These are phyloP conservation scores for Pittosporum tobira DNA, from an alignment of 129 eudicot species.

Conservation along the genomic window DNA sequence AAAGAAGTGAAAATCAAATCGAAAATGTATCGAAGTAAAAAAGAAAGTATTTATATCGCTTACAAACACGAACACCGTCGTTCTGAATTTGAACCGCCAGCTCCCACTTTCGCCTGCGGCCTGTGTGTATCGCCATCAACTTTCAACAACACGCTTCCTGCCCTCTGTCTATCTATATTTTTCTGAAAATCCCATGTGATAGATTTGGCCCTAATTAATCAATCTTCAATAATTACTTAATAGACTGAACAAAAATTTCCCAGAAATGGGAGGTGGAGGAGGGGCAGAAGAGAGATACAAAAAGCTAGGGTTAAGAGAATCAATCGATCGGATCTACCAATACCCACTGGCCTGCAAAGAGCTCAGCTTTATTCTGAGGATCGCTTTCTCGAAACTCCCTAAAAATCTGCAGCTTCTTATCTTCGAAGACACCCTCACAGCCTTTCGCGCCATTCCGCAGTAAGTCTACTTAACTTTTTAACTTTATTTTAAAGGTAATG, in stretches of 20 bases:
- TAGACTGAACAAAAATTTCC: slow-evolving; percentile 8
- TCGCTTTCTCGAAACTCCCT: slow-evolving; percentile 44
- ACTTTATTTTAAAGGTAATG: not conserved
- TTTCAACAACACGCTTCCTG: too few species aligned
- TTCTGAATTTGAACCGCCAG: too few species aligned
- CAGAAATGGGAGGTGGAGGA: slow-evolving; percentile 9
- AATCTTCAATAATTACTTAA: not conserved
- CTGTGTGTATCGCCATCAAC: too few species aligned
- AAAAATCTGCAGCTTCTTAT: slow-evolving; percentile 51
- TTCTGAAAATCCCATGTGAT: too few species aligned
- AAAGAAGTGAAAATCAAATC: too few species aligned
- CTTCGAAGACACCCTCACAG: slow-evolving; percentile 53
- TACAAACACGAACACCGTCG: too few species aligned
- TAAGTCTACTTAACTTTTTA: slow-evolving; percentile 15
- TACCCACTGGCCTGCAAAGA: slow-evolving; percentile 57
- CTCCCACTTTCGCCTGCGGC: too few species aligned
- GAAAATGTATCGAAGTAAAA: too few species aligned
- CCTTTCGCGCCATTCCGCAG: slow-evolving; percentile 67
- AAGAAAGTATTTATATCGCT: too few species aligned
- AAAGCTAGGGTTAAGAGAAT: slow-evolving; percentile 33
- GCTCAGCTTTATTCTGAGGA: slow-evolving; percentile 40
- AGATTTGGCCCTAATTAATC: not conserved
- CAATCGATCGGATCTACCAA: slow-evolving; percentile 25
- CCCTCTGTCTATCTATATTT: too few species aligned
- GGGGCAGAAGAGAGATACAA: slow-evolving; percentile 36